Percentiles rank a stretch among this genome's conserved stretches.
Conservation (phyloP, 1,139 yeast genomes). For the Scheffersomyces insectosa region DNA sequence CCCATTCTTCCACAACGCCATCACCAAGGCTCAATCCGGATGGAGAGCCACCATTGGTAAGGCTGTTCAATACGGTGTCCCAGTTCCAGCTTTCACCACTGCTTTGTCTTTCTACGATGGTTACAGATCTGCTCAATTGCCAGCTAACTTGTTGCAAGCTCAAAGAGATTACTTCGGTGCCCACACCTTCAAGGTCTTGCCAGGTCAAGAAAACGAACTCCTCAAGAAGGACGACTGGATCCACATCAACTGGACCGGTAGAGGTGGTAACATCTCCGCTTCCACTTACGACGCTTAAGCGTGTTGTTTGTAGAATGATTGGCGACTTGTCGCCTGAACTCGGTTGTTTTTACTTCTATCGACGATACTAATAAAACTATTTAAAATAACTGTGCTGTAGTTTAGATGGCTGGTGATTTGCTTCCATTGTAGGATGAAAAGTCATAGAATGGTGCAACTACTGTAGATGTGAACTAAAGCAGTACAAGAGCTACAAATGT, state of each 20-base stretch:
- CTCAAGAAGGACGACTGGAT: constrained; percentile 81
- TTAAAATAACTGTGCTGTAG: not conserved
- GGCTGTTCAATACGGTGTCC: constrained; percentile 85
- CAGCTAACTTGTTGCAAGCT: constrained; percentile 98
- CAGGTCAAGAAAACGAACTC: constrained; percentile 74
- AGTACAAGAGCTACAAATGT: too few relatives aligned
- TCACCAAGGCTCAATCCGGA: constrained; percentile 89
- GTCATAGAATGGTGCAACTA: not conserved
- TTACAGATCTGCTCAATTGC: constrained; percentile 92
- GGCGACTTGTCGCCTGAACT: too few relatives aligned
- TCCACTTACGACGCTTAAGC: constrained; percentile 86
- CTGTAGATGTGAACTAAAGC: not conserved
- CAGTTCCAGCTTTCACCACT: constrained; percentile 96
- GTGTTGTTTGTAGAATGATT: not conserved
- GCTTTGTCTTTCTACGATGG: constrained; percentile 99
- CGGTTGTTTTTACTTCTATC: too few relatives aligned
- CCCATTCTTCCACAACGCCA: constrained; percentile 91
- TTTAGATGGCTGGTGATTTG: not conserved
- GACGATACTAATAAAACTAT: too few relatives aligned
- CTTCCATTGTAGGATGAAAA: not conserved
- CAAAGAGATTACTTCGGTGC: constrained; percentile 99
- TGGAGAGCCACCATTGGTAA: constrained; percentile 89
- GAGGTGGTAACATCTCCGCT: constrained; percentile 97
- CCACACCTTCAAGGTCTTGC: constrained; percentile 95
- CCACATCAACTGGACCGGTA: constrained; percentile 99